These are phyloP conservation scores for Penstemon davidsonii DNA, from an alignment of 257 asterid genomes.

Conservation along the genomic window DNA sequence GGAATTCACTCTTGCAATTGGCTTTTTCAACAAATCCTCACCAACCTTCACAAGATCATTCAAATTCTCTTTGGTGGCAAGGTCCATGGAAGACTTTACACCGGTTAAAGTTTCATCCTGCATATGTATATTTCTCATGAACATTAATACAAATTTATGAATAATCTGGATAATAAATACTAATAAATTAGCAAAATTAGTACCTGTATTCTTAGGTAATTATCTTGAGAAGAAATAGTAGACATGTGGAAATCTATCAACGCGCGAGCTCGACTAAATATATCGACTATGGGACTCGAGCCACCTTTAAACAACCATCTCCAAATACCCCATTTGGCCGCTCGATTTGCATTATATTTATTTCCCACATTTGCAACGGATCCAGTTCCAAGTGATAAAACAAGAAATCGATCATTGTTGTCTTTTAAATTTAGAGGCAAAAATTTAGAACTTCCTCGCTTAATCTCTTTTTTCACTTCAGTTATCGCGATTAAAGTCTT, in stretches of 20 bases:
- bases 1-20: conserved; percentile 5
- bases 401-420: not conserved
- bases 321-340: conserved; percentile 22
- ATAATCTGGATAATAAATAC: not conserved
- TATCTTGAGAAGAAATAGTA: conserved; percentile 1
- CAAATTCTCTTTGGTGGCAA: conserved; percentile 22
- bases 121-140: too few relatives aligned
- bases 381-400: conserved; percentile 28
- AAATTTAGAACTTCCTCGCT: not conserved
- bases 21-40: conserved; percentile 20
- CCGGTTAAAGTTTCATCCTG: conserved; percentile 15
- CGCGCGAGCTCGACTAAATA: conserved; percentile 3
- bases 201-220: conserved; percentile 30
- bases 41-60: conserved; percentile 20
- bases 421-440: not conserved
- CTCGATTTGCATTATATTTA: conserved; percentile 17
- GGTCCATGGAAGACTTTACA: not conserved
- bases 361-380: not conserved
- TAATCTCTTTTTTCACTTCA: conserved; percentile 1
- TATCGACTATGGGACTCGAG: not conserved
- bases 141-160: not conserved
- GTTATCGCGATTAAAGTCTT: conserved; percentile 21
- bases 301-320: conserved; percentile 12
- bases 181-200: not conserved
- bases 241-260: not conserved